Evolutionary conservation across 2,329 filamentous ascomycete species (phyloP), one percentile per base, ranked within the genome.

Genomic region (Phialocephala subalpina): DNA sequence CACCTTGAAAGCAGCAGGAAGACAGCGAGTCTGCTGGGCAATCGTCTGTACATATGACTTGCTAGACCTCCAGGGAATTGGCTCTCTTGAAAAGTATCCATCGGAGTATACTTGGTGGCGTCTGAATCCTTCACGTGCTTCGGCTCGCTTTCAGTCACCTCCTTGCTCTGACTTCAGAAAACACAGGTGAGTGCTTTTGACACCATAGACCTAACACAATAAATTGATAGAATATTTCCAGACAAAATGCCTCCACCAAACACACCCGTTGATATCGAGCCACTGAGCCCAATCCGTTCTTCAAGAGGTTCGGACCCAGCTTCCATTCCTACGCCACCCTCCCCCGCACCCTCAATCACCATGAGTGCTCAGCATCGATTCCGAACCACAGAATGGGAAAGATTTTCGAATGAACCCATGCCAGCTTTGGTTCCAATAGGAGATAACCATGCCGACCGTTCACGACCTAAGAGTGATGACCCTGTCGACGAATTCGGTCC

Each of bases 191-290:
- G 45, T 49, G 45, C 45, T 49, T 7, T 49, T n/a, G 3, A 25
- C 45, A 22, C 20, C 16, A 49, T 22, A 49, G 20, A 4, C 11
- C 7, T 49, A 12, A 49, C 11, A 14, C 18, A 18, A 18, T 6
- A 49, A 49, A n/a, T n/a, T 49, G 45, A 49, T 22, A n/a, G 20
- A 49, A 20, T 12, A 9, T 2, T 22, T 7, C n/a, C 3, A 49
- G 45, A 49, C 40, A 22, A 49, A 25, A 49, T 49, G 45, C 45
- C 45, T 9, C 45, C 45, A 22, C 45, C 45, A 49, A 49, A 49
- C 12, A 22, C 45, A 22, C 45, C 45, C 3, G 45, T 49, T 18
- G 40, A 42, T 18, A n/a, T n/a, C 11, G 45, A 33, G 29, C 29
- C 45, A 42, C 14, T n/a, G 22, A 49, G 9, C 22, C n/a, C n/a